Percentiles rank a stretch among this genome's conserved stretches.
These are phyloP conservation scores for Rhodosporidiobolus sp. DNA, from an alignment of 768 basidiomycete genomes.

Conservation along the genomic window DNA sequence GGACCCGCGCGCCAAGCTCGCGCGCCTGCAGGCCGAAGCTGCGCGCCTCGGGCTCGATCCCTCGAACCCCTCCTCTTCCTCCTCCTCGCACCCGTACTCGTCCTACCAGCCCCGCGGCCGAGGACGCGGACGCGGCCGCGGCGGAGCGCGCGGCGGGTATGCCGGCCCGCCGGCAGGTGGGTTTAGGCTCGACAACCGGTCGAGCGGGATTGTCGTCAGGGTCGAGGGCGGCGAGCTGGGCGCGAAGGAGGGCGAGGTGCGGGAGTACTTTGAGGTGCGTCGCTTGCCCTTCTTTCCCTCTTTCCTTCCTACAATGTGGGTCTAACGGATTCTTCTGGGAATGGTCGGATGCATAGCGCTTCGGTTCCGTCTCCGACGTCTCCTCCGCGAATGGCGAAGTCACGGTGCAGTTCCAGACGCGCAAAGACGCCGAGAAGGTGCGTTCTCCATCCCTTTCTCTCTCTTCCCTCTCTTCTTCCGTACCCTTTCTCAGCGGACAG, in stretches of 20 bases:
- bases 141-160: background rate
- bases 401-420: background rate
- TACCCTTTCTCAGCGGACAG: too few species aligned
- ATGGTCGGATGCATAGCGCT: background rate
- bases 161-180: too few species aligned
- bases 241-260: background rate
- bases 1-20: background rate
- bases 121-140: background rate
- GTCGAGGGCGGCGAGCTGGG: background rate
- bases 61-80: background rate
- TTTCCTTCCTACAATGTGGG: background rate
- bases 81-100: background rate
- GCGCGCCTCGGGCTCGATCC: background rate
- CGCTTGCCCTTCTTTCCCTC: background rate
- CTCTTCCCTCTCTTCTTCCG: background rate
- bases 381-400: background rate
- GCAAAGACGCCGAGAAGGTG: conserved; percentile 4
- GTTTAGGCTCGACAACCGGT: conserved; percentile 1
- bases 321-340: too few species aligned
- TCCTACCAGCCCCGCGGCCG: background rate
- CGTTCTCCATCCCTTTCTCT: background rate
- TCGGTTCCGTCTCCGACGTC: background rate
- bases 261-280: background rate
- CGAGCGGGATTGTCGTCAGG: background rate
- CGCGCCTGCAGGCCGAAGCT: background rate